Base-by-base conservation (phyloP, 768 basidiomycete genomes). In the Daedaleopsis nitida region DNA sequence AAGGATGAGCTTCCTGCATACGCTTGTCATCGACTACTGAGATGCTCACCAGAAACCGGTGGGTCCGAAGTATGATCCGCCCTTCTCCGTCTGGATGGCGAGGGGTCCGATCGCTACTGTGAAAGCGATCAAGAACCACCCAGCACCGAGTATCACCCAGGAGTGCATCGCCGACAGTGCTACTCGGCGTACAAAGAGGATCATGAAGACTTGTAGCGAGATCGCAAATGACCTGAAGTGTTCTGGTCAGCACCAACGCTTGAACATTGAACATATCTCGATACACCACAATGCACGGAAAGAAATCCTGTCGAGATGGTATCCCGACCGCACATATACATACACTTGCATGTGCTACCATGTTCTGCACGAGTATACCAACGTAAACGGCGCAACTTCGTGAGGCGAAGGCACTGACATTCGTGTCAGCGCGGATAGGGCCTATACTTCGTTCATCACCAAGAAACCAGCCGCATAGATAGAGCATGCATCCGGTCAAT, bases 21-120 rank as follows among this genome's bases (percentile, higher is more conserved):
- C 27, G 27, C 27, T 32, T 32, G 27, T 32, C 27, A 32, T 32
- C 27, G 27, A 32, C 44, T 19, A 14, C 21, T n/a, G 24, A 17
- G n/a, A 13, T 3, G 50, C 74, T 43, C 34, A 75, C 81, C 80
- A 80, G 55, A 68, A 73, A 2, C 80, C 81, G 0, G 80, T 73
- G 16, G 79, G 72, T 1, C 80, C 79, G 58, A 78, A 83, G 63
- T 80, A 83, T 1, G 77, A 73, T 0, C 80, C 80, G 16, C 63
- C 66, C 7, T 65, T 58, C 3, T 69, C 50, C 2, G 60, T 74
- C 61, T 79, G 71, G 35, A 81, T 68, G 0, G 66, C 75, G 4
- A 72, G 57, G 3, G 78, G 78, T 1, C 80, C 81, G 32, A 81
- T 65, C 3, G 72, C 19, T 13, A 78, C 74, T 19, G 78, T 60